Evolutionary conservation across 2,329 filamentous ascomycete genomes (phyloP).

Genomic region (Alternaria tenuissima): DNA sequence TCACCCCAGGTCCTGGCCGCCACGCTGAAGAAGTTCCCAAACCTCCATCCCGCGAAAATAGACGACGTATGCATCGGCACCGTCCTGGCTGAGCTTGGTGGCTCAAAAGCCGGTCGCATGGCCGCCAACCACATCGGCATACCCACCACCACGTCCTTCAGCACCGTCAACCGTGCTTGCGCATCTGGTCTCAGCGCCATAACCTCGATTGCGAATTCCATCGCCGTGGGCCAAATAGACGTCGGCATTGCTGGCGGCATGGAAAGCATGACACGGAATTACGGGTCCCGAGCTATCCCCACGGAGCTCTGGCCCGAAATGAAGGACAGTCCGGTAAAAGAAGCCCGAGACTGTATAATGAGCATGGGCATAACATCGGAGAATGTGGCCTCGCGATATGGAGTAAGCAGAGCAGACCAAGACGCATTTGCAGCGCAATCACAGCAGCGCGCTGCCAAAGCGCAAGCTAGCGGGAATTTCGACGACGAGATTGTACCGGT

Average conservation of each 20-base stretch:
- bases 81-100: slow-evolving; percentile 89
- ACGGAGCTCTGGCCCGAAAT: slow-evolving; percentile 80
- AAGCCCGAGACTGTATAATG: slow-evolving; percentile 89
- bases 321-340: slow-evolving; percentile 67
- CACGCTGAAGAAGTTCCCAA: slow-evolving; percentile 75
- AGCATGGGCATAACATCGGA: slow-evolving; percentile 91
- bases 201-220: slow-evolving; percentile 75
- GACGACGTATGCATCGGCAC: slow-evolving; percentile 88
- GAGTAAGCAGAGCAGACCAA: slow-evolving; percentile 76
- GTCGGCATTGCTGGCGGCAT: slow-evolving; percentile 85
- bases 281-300: slow-evolving; percentile 84
- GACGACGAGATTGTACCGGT: slow-evolving; percentile 83
- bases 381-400: slow-evolving; percentile 83
- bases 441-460: slow-evolving; percentile 75
- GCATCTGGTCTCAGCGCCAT: slow-evolving; percentile 80
- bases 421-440: slow-evolving; percentile 81
- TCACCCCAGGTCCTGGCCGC: slow-evolving; percentile 63
- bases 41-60: slow-evolving; percentile 72
- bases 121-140: slow-evolving; percentile 85
- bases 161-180: slow-evolving; percentile 90
- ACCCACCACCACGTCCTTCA: slow-evolving; percentile 74
- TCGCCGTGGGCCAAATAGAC: slow-evolving; percentile 76
- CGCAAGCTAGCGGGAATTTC: slow-evolving; percentile 74
- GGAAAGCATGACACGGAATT: slow-evolving; percentile 97
- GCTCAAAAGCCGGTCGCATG: slow-evolving; percentile 90